phyloP scores from a whole-genome alignment of 2,329 filamentous ascomycete genomes.

The Colletotrichum filicis region DNA sequence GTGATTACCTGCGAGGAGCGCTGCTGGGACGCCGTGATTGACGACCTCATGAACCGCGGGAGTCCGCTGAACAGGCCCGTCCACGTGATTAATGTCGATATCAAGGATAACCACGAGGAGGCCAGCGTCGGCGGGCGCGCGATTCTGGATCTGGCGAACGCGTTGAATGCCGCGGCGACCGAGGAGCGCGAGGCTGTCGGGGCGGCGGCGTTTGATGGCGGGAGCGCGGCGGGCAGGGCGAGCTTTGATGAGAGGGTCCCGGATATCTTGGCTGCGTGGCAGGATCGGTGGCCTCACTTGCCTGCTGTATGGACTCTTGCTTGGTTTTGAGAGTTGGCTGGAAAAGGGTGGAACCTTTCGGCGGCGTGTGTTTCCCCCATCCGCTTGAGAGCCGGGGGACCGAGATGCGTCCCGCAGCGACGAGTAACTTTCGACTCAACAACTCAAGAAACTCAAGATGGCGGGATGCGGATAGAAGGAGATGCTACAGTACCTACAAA shows the following conservation, averaged over 20 bases:
- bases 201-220: constrained; percentile 74
- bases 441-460: too few species aligned
- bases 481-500: too few species aligned
- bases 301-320: constrained; percentile 94
- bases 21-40: constrained; percentile 97
- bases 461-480: too few species aligned
- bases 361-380: too few species aligned
- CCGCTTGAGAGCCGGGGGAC: too few species aligned
- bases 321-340: constrained; percentile 75
- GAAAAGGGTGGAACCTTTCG: too few species aligned
- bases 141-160: constrained; percentile 90
- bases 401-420: too few species aligned
- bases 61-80: constrained; percentile 90
- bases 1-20: constrained; percentile 98
- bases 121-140: constrained; percentile 89
- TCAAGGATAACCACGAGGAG: constrained; percentile 98
- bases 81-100: constrained; percentile 98
- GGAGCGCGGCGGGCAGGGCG: constrained; percentile 72
- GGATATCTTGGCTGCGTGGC: constrained; percentile 91
- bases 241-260: constrained; percentile 95
- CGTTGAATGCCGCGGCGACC: constrained; percentile 81
- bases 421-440: too few species aligned
- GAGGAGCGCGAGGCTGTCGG: constrained; percentile 80
- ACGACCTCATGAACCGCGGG: constrained; percentile 89
- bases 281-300: constrained; percentile 91